Conservation (phyloP, 768 basidiomycete species). For the Leccinum disarticulatum region DNA sequence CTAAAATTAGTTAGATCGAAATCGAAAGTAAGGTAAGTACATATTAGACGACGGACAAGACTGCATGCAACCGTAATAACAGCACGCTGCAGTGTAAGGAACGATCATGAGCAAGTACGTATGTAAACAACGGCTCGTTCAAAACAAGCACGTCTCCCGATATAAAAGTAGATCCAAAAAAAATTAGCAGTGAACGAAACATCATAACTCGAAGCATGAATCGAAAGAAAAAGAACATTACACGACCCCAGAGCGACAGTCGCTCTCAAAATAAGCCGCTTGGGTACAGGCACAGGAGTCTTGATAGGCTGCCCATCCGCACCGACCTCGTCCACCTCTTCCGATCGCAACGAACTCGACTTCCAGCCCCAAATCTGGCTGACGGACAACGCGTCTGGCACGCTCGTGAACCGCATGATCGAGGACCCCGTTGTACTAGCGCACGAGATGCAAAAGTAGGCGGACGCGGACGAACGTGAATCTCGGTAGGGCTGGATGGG, state of each 20-base stretch:
- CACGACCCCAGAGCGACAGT: slow-evolving; percentile 79
- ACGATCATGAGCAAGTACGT: neutral
- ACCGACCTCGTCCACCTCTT: slow-evolving; percentile 45
- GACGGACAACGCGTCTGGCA: slow-evolving; percentile 81
- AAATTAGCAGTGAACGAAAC: neutral
- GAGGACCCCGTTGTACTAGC: slow-evolving; percentile 81
- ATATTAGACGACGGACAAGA: neutral
- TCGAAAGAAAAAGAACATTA: slow-evolving; percentile 27
- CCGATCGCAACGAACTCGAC: slow-evolving; percentile 52
- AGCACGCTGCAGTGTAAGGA: neutral
- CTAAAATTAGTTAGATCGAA: neutral
- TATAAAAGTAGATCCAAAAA: neutral
- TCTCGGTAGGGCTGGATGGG: slow-evolving; percentile 76
- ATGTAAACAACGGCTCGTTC: neutral
- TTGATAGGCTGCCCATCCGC: slow-evolving; percentile 34
- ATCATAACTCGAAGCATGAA: slow-evolving; percentile 9
- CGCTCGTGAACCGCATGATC: slow-evolving; percentile 80
- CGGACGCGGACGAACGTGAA: slow-evolving; percentile 64
- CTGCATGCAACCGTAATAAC: neutral
- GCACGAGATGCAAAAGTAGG: slow-evolving; percentile 84
- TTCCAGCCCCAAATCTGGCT: slow-evolving; percentile 97
- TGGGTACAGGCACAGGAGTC: slow-evolving; percentile 31
- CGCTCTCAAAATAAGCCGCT: slow-evolving; percentile 67
- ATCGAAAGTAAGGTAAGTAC: neutral
- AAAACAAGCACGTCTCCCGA: neutral